Evolutionary conservation across 2,329 filamentous ascomycete genomes (phyloP).

Genomic region (Cryphonectria radicalis): DNA sequence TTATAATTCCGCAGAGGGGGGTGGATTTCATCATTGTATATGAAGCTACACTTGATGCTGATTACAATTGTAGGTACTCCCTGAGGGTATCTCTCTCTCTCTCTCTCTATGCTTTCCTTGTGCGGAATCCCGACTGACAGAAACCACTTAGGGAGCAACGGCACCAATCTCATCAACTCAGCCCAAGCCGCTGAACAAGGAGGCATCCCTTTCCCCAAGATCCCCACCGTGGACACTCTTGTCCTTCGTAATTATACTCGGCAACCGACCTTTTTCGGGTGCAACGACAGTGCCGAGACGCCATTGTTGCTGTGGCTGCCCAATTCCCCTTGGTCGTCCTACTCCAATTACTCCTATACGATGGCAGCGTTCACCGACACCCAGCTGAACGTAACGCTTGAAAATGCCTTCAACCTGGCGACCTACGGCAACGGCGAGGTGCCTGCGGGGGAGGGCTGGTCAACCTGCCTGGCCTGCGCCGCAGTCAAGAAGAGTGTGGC

Average conservation of each 20-base stretch:
- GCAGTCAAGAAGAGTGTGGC: constrained; percentile 8
- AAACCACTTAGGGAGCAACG: background rate
- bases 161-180: constrained; percentile 5
- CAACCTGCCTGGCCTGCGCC: background rate
- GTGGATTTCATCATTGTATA: constrained; percentile 40
- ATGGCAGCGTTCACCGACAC: constrained; percentile 5
- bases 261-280: background rate
- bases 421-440: background rate
- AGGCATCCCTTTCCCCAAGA: constrained; percentile 1
- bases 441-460: background rate
- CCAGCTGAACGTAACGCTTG: constrained; percentile 5
- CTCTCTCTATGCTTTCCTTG: background rate
- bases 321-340: constrained; percentile 3
- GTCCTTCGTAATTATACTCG: background rate
- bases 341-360: background rate
- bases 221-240: background rate
- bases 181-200: background rate
- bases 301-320: background rate
- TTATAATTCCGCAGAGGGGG: constrained; percentile 36
- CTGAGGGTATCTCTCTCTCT: too few relatives aligned
- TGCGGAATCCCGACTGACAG: background rate
- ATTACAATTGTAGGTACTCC: constrained; percentile 20
- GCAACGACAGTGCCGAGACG: constrained; percentile 1
- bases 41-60: constrained; percentile 37
- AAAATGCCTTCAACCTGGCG: constrained; percentile 15